Base-by-base conservation (phyloP, 345 rosid species). In the Rhodomyrtus tomentosa region DNA sequence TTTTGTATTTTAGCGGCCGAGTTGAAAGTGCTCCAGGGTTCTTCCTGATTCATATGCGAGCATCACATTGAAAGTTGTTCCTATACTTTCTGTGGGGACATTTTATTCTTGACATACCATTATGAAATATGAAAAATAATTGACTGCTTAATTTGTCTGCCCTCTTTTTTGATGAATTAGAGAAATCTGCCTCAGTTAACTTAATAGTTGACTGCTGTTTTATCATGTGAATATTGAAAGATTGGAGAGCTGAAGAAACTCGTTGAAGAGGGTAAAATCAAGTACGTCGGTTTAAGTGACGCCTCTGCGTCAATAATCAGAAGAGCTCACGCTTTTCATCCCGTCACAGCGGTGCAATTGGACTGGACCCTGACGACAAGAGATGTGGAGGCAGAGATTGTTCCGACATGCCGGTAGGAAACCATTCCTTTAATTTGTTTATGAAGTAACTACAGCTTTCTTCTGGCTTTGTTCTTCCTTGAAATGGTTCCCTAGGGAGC, bases 331-430 rank as follows among this genome's bases (percentile, higher is more conserved):
- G 95, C 93, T 42, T 91, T 94, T 88, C 98, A 94, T 79, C 98
- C 98, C 0, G 86, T 94, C 48, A 94, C 93, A 16, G 95, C 93
- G 5, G 89, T 94, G 20, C 95, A 94, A 68, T 85, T 93, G 51
- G 98, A 94, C 82, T 94, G 98, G 98, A 94, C 98, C 3, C 87
- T 95, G 62, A 93, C 96, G 98, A 80, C 93, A 2, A 90, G 98
- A 88, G 98, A 94, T 85, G 95, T 91, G 48, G 96, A 95, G 89
- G 91, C 90, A 85, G 95, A 92, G 50, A 93, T 94, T 74, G 84
- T 93, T 84, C 92, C 92, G 2, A 88, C 88, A 40, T 87, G 89
- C 86, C 87, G 87, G 90, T 80, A 15, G 50, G 21, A 42, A 20
- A 16, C 16, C 22, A 16, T 8, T 73, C 32, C 2, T 14, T 45